phyloP scores from a whole-genome alignment of 1,284 basidiomycete genomes.

The Pascua sp. region DNA sequence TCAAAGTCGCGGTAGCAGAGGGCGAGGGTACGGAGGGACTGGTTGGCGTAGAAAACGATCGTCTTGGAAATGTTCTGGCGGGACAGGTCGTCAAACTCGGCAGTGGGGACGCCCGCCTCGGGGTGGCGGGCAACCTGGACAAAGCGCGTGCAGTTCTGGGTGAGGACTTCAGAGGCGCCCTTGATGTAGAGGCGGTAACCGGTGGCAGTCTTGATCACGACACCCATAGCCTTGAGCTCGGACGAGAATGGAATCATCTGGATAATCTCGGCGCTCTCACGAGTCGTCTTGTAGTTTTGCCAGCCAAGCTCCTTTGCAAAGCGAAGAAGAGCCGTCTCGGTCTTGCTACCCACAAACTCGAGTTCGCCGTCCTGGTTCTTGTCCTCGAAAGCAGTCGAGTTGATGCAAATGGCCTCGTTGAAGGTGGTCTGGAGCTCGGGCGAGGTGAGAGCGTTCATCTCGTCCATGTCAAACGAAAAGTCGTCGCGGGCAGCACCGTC shows the following conservation, averaged over 20 bases:
- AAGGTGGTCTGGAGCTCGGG: constrained; percentile 65
- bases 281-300: constrained; percentile 67
- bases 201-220: constrained; percentile 65
- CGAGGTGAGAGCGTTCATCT: constrained; percentile 65
- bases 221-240: constrained; percentile 93
- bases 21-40: constrained; percentile 88
- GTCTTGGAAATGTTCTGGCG: constrained; percentile 53
- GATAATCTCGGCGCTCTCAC: constrained; percentile 64
- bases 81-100: constrained; percentile 33
- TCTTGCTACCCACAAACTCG: constrained; percentile 89
- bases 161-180: constrained; percentile 90
- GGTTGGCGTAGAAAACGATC: constrained; percentile 95
- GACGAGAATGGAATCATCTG: constrained; percentile 96
- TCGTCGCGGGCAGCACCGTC: constrained; percentile 53
- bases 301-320: constrained; percentile 86
- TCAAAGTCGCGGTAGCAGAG: constrained; percentile 87
- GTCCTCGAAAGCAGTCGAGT: constrained; percentile 95
- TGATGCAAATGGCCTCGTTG: constrained; percentile 84
- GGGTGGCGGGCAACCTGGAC: constrained; percentile 58
- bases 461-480: constrained; percentile 76
- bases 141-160: constrained; percentile 65
- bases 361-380: constrained; percentile 62
- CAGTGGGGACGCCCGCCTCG: constrained; percentile 16
- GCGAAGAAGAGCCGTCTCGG: constrained; percentile 86
- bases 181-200: constrained; percentile 79